Conservation (phyloP, 1,284 basidiomycete species). For the Meripilus lineatus region DNA sequence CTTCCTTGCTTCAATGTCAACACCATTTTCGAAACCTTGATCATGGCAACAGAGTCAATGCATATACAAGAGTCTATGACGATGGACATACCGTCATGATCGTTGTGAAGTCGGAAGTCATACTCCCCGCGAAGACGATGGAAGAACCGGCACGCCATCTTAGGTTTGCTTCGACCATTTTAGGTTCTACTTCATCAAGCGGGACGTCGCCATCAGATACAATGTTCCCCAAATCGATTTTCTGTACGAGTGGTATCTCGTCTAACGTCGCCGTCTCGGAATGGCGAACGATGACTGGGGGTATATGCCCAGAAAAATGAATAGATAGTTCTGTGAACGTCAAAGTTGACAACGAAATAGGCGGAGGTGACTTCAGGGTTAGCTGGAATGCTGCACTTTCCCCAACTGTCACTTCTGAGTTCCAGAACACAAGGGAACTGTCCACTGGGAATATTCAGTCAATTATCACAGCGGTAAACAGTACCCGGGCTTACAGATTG, state of each 20-base stretch:
- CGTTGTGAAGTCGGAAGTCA: conserved; percentile 43
- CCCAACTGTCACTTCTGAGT: conserved; percentile 52
- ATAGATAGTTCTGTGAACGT: conserved; percentile 57
- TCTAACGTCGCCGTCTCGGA: conserved; percentile 7
- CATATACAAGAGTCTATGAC: neutral
- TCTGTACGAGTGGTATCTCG: conserved; percentile 23
- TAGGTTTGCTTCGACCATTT: conserved; percentile 35
- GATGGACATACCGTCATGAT: conserved; percentile 40
- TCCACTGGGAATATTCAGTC: conserved; percentile 44
- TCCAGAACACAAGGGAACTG: conserved; percentile 67
- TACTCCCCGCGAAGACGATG: conserved; percentile 52
- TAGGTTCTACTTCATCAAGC: conserved; percentile 13
- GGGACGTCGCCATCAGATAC: neutral
- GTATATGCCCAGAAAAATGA: conserved; percentile 42
- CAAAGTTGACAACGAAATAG: conserved; percentile 44
- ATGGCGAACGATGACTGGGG: conserved; percentile 48
- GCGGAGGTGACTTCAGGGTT: conserved; percentile 44
- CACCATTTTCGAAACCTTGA: conserved; percentile 47
- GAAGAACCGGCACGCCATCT: conserved; percentile 50
- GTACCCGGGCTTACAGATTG: conserved; percentile 48
- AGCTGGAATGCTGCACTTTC: conserved; percentile 71
- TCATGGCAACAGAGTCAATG: neutral
- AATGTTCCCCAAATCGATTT: conserved; percentile 38
- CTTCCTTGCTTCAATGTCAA: conserved; percentile 48
- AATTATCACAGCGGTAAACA: conserved; percentile 2